These are phyloP conservation scores for Coemansia reversa DNA, from an alignment of 192 early-diverging fungal species.

Conservation along the genomic window DNA sequence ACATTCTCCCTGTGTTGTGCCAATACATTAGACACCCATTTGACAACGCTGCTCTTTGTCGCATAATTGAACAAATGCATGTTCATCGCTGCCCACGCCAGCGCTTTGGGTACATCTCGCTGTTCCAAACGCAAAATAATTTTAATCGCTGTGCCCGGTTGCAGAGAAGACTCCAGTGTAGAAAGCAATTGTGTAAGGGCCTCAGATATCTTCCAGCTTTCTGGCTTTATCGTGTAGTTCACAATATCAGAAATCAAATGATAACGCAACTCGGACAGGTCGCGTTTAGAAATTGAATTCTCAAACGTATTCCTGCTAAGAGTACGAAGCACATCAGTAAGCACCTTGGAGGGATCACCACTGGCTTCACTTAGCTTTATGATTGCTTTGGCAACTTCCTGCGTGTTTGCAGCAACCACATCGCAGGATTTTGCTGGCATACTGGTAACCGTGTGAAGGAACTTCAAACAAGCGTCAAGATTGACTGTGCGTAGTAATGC, in stretches of 20 bases:
- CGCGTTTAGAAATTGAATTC: neutral
- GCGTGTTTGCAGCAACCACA: slow-evolving; percentile 2
- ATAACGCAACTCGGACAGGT: slow-evolving; percentile 1
- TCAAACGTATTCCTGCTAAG: slow-evolving; percentile 15
- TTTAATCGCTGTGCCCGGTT: slow-evolving; percentile 8
- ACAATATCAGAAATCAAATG: neutral
- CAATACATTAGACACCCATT: slow-evolving; percentile 15
- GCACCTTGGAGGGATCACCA: neutral
- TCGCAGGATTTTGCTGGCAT: slow-evolving; percentile 25
- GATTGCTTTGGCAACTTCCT: slow-evolving; percentile 4
- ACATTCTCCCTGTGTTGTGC: neutral
- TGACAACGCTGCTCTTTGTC: slow-evolving; percentile 16
- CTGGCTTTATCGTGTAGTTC: neutral
- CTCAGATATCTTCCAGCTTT: neutral
- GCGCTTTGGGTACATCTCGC: neutral
- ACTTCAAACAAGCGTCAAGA: slow-evolving; percentile 6
- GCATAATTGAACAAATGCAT: slow-evolving; percentile 11
- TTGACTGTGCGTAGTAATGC: slow-evolving; percentile 15
- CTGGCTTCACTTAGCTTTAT: neutral
- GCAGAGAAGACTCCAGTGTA: neutral
- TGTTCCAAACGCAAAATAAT: slow-evolving; percentile 2
- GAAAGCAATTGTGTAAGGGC: slow-evolving; percentile 6
- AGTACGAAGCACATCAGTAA: neutral
- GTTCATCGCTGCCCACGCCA: slow-evolving; percentile 19
- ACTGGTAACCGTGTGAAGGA: slow-evolving; percentile 16